Evolutionary conservation across 371 early-diverging fungal species (phyloP).

Genomic region (Rhizopus arrhizus): DNA sequence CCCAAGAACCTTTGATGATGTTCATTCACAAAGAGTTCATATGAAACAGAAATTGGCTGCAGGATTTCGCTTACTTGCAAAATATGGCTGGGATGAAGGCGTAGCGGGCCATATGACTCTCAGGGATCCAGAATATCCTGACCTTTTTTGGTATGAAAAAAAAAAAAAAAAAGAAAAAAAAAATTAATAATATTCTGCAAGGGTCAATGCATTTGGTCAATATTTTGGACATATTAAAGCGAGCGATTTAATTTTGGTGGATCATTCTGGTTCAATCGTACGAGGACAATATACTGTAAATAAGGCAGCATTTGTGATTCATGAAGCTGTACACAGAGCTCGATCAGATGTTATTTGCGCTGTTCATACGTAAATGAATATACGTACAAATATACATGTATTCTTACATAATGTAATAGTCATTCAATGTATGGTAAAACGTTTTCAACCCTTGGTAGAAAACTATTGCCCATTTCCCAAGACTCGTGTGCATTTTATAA

Average conservation of each 20-base stretch:
- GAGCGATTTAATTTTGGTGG: conserved; percentile 57
- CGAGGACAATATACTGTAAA: conserved; percentile 54
- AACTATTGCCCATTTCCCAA: conserved; percentile 58
- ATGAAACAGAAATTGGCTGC: conserved; percentile 63
- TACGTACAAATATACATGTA: neutral
- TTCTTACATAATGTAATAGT: conserved; percentile 19
- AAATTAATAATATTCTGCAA: neutral
- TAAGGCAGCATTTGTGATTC: conserved; percentile 66
- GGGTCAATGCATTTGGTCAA: conserved; percentile 59
- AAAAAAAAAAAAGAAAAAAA: neutral
- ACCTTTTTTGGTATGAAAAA: conserved; percentile 52
- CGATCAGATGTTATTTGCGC: conserved; percentile 56
- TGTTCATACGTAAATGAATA: conserved; percentile 48
- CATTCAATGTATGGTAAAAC: conserved; percentile 66
- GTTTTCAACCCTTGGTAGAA: conserved; percentile 52
- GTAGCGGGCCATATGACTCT: conserved; percentile 64
- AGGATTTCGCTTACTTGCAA: conserved; percentile 60
- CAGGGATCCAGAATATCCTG: conserved; percentile 63
- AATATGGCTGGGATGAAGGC: conserved; percentile 62
- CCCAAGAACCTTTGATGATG: conserved; percentile 37
- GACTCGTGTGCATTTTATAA: conserved; percentile 64
- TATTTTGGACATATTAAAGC: conserved; percentile 60
- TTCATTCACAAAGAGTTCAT: conserved; percentile 57
- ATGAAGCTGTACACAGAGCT: conserved; percentile 56
- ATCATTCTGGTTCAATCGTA: conserved; percentile 57